phyloP scores from a whole-genome alignment of 2,329 filamentous ascomycete species.

The Fusarium haematococcum region DNA sequence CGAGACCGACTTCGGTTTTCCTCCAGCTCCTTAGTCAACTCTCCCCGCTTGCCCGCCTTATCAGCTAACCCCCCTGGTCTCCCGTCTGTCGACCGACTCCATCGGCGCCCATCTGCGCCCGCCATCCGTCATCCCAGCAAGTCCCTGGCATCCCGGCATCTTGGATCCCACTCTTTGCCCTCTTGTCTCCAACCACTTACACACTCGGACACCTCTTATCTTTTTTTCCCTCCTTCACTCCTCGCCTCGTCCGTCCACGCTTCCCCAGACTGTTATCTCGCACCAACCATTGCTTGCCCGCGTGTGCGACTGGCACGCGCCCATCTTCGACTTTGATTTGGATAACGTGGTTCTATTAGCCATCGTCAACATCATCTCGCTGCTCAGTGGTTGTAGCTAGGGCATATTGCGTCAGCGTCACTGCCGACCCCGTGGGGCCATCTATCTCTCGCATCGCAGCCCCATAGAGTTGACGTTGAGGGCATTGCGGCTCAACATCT shows the following conservation, averaged over 20 bases:
- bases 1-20: slow-evolving; percentile 29
- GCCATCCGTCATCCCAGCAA: slow-evolving; percentile 41
- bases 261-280: slow-evolving; percentile 49
- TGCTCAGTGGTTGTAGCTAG: slow-evolving; percentile 44
- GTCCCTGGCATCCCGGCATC: slow-evolving; percentile 44
- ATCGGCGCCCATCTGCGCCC: slow-evolving; percentile 48
- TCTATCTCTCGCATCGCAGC: slow-evolving; percentile 21
- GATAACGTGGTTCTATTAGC: slow-evolving; percentile 48
- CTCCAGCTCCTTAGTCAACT: slow-evolving; percentile 40
- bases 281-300: slow-evolving; percentile 43
- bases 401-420: slow-evolving; percentile 48
- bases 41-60: slow-evolving; percentile 45
- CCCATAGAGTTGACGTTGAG: slow-evolving; percentile 29
- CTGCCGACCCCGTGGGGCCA: slow-evolving; percentile 43
- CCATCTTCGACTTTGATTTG: slow-evolving; percentile 35
- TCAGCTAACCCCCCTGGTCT: slow-evolving; percentile 44
- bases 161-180: slow-evolving; percentile 45
- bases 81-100: slow-evolving; percentile 39
- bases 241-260: slow-evolving; percentile 33
- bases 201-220: slow-evolving; percentile 43
- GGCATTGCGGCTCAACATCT: slow-evolving; percentile 42
- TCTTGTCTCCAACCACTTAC: slow-evolving; percentile 42
- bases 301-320: slow-evolving; percentile 26
- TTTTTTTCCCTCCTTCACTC: slow-evolving; percentile 35
- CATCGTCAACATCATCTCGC: slow-evolving; percentile 38